These are phyloP conservation scores for Cercospora janseana DNA, from an alignment of 2,329 filamentous ascomycete species.

Conservation along the genomic window DNA sequence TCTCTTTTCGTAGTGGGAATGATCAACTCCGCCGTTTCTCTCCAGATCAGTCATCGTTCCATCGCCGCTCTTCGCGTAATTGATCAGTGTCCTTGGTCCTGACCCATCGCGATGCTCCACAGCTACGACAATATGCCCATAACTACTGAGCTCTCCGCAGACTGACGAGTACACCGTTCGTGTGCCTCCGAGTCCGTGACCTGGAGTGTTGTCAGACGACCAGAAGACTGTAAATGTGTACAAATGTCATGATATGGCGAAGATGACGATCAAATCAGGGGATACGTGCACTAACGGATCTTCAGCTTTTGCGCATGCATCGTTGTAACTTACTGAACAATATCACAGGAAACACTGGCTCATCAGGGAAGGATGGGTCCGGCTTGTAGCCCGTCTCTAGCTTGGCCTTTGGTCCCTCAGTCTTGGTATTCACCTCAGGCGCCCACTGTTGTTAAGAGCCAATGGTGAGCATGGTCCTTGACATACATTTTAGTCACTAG, in stretches of 20 bases:
- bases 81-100: slow-evolving; percentile 61
- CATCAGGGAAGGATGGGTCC: slow-evolving; percentile 35
- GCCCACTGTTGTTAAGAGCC: no score
- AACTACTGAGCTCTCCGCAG: slow-evolving; percentile 65
- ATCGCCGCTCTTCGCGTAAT: slow-evolving; percentile 47
- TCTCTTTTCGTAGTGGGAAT: slow-evolving; percentile 26
- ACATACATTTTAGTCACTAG: no score
- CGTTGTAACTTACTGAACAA: slow-evolving; percentile 56
- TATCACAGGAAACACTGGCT: slow-evolving; percentile 59
- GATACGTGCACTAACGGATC: no score
- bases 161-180: slow-evolving; percentile 62
- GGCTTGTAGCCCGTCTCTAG: slow-evolving; percentile 42
- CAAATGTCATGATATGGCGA: no score
- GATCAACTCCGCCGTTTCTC: slow-evolving; percentile 29
- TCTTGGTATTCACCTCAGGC: slow-evolving; percentile 42
- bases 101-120: slow-evolving; percentile 66
- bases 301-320: no score
- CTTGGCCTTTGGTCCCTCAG: slow-evolving; percentile 43
- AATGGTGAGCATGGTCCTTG: no score
- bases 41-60: slow-evolving; percentile 39
- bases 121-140: slow-evolving; percentile 64
- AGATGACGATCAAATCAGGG: no score
- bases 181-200: slow-evolving; percentile 62
- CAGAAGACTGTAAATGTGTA: no score
- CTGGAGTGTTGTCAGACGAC: no score